Evolutionary conservation across 106 monocot genomes (phyloP).

Genomic region (Phalaenopsis equestris): DNA sequence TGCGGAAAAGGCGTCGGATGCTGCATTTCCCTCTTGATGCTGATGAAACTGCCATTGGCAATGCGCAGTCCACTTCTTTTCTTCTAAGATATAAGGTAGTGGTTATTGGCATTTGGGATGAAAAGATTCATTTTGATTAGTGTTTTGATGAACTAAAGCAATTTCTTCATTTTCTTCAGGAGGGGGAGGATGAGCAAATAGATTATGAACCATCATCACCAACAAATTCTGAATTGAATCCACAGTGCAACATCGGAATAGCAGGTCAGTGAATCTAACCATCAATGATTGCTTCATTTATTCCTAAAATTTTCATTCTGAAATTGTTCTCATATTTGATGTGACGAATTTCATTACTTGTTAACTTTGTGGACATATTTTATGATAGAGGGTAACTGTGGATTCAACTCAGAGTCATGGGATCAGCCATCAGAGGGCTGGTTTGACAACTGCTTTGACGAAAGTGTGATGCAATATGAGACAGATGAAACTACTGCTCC

Average conservation of each 20-base stretch:
- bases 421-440: constrained; percentile 50
- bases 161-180: constrained; percentile 19
- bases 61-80: constrained; percentile 18
- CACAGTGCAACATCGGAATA: constrained; percentile 28
- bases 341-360: too few relatives aligned
- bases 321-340: too few relatives aligned
- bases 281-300: not conserved
- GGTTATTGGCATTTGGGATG: not conserved
- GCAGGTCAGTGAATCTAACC: constrained; percentile 21
- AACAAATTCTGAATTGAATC: constrained; percentile 34
- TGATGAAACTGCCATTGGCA: constrained; percentile 22
- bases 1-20: constrained; percentile 68
- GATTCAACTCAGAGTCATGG: constrained; percentile 21
- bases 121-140: too few relatives aligned
- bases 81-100: constrained; percentile 32
- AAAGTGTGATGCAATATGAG: constrained; percentile 7
- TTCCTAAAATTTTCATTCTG: not conserved
- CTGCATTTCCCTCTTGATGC: constrained; percentile 58
- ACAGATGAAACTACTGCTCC: not conserved
- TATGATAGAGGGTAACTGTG: constrained; percentile 20
- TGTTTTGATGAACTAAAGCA: too few relatives aligned
- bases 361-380: not conserved
- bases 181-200: constrained; percentile 22
- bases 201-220: constrained; percentile 28
- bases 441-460: constrained; percentile 38